Evolutionary conservation across 2,329 filamentous ascomycete genomes (phyloP).

Genomic region (Diaporthe citri): DNA sequence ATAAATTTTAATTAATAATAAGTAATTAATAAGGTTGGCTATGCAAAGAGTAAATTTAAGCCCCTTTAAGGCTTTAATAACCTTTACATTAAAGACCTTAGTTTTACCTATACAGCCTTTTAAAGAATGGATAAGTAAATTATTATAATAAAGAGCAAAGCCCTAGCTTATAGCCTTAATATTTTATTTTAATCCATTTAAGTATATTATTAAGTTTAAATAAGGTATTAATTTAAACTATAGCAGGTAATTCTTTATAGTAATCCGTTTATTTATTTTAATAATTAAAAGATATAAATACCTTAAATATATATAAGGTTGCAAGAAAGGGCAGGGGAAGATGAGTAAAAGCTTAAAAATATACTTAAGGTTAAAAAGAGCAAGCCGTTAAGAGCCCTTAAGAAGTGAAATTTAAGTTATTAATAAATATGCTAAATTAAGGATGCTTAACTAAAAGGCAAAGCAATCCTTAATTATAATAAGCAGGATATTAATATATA

Average conservation of each 20-base stretch:
- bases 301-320: neutral
- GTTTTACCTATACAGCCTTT: neutral
- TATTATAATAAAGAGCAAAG: neutral
- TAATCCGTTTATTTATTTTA: neutral
- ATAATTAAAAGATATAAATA: neutral
- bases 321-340: too few species aligned
- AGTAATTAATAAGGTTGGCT: neutral
- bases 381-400: too few species aligned
- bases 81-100: too few species aligned
- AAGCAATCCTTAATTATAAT: neutral
- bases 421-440: neutral
- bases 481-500: neutral
- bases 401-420: neutral
- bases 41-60: neutral
- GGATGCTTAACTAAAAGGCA: neutral
- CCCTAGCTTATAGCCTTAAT: neutral
- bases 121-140: too few species aligned
- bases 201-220: neutral
- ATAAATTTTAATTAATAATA: neutral
- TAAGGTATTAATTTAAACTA: constrained; percentile 6
- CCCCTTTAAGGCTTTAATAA: neutral
- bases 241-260: neutral
- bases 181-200: neutral
- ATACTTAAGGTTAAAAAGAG: too few species aligned
- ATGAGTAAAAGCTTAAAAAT: neutral